Base-by-base conservation (phyloP, 805 yeast genomes). In the Candida suzukii region DNA sequence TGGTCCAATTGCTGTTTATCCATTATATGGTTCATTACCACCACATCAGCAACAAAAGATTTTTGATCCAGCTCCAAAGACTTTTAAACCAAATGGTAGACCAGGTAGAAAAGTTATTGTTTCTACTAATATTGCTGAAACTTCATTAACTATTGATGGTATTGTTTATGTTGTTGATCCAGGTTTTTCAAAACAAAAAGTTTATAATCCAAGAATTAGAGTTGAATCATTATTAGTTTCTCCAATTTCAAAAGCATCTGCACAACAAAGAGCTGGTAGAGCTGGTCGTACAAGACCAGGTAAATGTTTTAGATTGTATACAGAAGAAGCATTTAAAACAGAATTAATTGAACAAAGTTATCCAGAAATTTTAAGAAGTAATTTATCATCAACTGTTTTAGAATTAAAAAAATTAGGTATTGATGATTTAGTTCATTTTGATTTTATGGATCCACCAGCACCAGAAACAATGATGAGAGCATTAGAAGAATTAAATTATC, bases 391-490 rank as follows among this genome's bases (percentile, higher is more conserved):
- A 20, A 93, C 97, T 0, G 98, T 91, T 28, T 67, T 91, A 48
- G 95, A 93, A 60, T 72, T 91, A 63, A 93, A 93, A 61, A 93
- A 93, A 64, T 74, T 93, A 48, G 98, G 98, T 13, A 76, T 91
- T 48, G 95, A 93, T 58, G 98, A 91, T 66, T 76, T 91, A 56
- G 99, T 93, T 31, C 98, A 91, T 65, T 91, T 91, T 58, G 99
- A 93, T 61, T 91, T 93, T 59, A 91, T 91, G 95, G 99, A 91
- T 58, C 98, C 99, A 8, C 99, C 99, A 13, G 98, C 98, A 2
- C 99, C 99, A 10, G 99, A 91, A 64, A 93, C 99, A 7, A 93
- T 91, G 99, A 93, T 93, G 99, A 76, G 99, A 60, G 98, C 98
- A 0, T 69, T 91, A 47, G 99, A 91, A 63, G 99, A 91, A 62